These are phyloP conservation scores for Setaria italica DNA, from an alignment of 202 grass and related monocot species.

Conservation along the genomic window DNA sequence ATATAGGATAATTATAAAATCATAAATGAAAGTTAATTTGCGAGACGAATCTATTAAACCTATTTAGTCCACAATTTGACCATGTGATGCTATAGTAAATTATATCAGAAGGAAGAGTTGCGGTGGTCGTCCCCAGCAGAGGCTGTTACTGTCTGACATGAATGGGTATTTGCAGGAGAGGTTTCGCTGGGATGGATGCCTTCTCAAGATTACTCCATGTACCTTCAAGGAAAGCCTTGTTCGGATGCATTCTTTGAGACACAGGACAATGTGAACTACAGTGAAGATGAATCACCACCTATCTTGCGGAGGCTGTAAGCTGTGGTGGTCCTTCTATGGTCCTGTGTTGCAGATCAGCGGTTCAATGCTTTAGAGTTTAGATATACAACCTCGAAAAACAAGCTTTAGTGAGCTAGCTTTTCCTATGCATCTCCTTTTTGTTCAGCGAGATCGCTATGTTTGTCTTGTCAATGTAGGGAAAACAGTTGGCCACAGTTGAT, in stretches of 20 bases:
- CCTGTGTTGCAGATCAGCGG: background rate
- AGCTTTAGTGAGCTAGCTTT: background rate
- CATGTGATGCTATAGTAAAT: too few species aligned
- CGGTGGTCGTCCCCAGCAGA: background rate
- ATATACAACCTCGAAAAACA: background rate
- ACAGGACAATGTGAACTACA: too few species aligned
- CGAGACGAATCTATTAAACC: too few species aligned
- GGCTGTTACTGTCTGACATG: background rate
- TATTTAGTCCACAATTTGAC: too few species aligned
- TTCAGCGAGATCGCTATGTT: too few species aligned
- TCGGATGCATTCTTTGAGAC: background rate
- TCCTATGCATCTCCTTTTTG: too few species aligned
- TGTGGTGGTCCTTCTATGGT: background rate
- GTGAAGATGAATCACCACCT: background rate
- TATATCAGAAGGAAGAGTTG: background rate
- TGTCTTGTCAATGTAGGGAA: too few species aligned
- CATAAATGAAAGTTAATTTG: too few species aligned
- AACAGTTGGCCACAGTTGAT: background rate
- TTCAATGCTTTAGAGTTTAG: constrained; percentile 1
- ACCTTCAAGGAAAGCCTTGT: background rate
- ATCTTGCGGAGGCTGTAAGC: constrained; percentile 6
- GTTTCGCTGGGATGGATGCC: background rate
- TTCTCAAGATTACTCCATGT: background rate
- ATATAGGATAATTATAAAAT: too few species aligned
- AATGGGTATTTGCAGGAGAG: background rate